These are phyloP conservation scores for Nemania abortiva DNA, from an alignment of 2,329 filamentous ascomycete species.

Conservation along the genomic window DNA sequence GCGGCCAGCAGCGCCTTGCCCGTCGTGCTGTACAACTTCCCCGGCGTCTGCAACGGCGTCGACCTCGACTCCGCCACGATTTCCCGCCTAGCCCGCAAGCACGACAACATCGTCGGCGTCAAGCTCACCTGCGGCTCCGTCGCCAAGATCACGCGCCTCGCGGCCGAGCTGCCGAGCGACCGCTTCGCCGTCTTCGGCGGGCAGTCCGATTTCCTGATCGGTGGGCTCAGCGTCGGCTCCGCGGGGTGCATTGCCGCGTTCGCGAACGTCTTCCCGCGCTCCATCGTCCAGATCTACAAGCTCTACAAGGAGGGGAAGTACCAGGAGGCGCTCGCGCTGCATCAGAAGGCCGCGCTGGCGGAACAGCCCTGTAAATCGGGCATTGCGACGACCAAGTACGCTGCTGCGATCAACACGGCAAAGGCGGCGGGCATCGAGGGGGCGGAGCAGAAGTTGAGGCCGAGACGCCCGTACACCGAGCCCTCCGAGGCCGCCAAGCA, in stretches of 20 bases:
- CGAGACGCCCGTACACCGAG: constrained; percentile 71
- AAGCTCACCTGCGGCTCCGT: constrained; percentile 75
- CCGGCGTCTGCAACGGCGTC: constrained; percentile 74
- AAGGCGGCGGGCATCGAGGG: constrained; percentile 69
- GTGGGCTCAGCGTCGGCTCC: constrained; percentile 68
- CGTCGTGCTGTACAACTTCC: constrained; percentile 76
- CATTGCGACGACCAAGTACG: constrained; percentile 77
- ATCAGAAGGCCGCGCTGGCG: constrained; percentile 72
- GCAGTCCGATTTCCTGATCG: constrained; percentile 78
- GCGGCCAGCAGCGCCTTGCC: constrained; percentile 65
- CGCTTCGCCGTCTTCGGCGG: constrained; percentile 78
- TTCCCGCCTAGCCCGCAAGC: constrained; percentile 60
- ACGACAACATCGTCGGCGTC: constrained; percentile 70
- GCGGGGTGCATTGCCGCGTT: constrained; percentile 72
- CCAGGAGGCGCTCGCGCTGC: constrained; percentile 70
- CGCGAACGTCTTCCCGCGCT: constrained; percentile 71
- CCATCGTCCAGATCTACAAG: constrained; percentile 68
- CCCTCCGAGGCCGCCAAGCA: constrained; percentile 59
- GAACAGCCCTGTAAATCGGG: constrained; percentile 75
- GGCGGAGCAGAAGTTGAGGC: constrained; percentile 68
- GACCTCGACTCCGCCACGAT: constrained; percentile 76
- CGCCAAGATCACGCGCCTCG: constrained; percentile 69
- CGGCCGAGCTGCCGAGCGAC: constrained; percentile 63
- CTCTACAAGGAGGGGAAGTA: constrained; percentile 70
- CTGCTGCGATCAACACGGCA: constrained; percentile 70